These are phyloP conservation scores for Dothistroma septosporum DNA, from an alignment of 2,329 filamentous ascomycete genomes.

Conservation along the genomic window DNA sequence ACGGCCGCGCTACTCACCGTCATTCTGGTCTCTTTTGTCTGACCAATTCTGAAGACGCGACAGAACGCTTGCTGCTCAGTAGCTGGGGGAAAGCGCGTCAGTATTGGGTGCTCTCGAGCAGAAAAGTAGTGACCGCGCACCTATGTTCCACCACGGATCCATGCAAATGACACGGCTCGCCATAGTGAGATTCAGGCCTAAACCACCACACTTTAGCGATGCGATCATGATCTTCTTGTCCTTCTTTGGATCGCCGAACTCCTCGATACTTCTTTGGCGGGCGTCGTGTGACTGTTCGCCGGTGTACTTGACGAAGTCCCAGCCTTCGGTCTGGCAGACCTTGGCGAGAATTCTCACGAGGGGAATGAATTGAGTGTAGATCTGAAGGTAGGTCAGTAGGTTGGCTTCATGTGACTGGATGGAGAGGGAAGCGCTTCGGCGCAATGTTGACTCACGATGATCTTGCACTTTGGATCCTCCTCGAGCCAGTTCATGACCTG, in stretches of 20 bases:
- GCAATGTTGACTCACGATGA: slow-evolving; percentile 38
- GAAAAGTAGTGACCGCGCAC: not conserved
- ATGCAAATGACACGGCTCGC: slow-evolving; percentile 49
- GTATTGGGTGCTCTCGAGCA: not conserved
- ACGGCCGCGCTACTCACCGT: slow-evolving; percentile 28
- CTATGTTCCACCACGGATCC: slow-evolving; percentile 56
- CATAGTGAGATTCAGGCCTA: slow-evolving; percentile 57
- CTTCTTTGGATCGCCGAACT: slow-evolving; percentile 40
- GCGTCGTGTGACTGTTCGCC: slow-evolving; percentile 46
- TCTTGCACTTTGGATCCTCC: slow-evolving; percentile 49
- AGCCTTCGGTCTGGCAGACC: slow-evolving; percentile 50
- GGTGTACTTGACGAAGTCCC: slow-evolving; percentile 47
- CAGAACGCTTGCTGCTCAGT: slow-evolving; percentile 45
- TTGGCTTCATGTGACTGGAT: not conserved
- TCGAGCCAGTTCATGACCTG: slow-evolving; percentile 45
- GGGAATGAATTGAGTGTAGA: slow-evolving; percentile 58
- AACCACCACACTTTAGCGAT: slow-evolving; percentile 55
- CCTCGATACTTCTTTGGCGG: slow-evolving; percentile 45
- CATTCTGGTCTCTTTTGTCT: slow-evolving; percentile 57
- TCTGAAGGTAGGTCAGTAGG: slow-evolving; percentile 10
- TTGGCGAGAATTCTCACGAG: slow-evolving; percentile 50
- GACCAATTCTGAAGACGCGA: slow-evolving; percentile 62
- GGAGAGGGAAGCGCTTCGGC: not conserved
- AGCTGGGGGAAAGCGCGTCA: not conserved
- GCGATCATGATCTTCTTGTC: slow-evolving; percentile 50